Percentiles rank a stretch among this genome's conserved stretches.
Conservation (phyloP, 805 yeast genomes). For the Danielozyma ontarioensis region DNA sequence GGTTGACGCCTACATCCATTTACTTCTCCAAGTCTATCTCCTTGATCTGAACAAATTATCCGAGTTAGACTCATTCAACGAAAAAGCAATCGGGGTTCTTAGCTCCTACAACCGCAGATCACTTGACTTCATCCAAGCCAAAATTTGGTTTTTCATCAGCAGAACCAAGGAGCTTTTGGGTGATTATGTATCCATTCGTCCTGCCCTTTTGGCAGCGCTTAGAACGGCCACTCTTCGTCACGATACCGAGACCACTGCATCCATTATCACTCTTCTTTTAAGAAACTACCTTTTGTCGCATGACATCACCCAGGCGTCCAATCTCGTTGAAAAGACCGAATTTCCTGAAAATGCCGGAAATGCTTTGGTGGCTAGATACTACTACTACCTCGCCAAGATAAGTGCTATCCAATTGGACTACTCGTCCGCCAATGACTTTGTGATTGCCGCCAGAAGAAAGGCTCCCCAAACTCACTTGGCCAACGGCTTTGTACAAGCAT, state of each 20-base stretch:
- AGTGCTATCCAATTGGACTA: slow-evolving; percentile 90
- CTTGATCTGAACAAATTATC: slow-evolving; percentile 55
- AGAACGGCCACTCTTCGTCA: slow-evolving; percentile 89
- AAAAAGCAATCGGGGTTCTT: slow-evolving; percentile 47
- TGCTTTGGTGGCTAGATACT: slow-evolving; percentile 86
- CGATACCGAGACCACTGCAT: slow-evolving; percentile 87
- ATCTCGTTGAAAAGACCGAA: slow-evolving; percentile 80
- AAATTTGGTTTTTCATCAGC: slow-evolving; percentile 86
- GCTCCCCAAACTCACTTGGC: slow-evolving; percentile 89
- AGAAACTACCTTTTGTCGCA: slow-evolving; percentile 75
- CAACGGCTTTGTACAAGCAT: slow-evolving; percentile 81
- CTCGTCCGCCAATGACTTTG: slow-evolving; percentile 82
- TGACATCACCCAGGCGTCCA: slow-evolving; percentile 82
- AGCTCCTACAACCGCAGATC: slow-evolving; percentile 72
- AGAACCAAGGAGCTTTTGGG: slow-evolving; percentile 65
- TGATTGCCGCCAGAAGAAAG: slow-evolving; percentile 92
- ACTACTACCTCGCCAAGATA: slow-evolving; percentile 86
- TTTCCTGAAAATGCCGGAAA: slow-evolving; percentile 84
- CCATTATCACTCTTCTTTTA: slow-evolving; percentile 76
- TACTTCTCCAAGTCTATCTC: slow-evolving; percentile 71
- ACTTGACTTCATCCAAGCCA: slow-evolving; percentile 80
- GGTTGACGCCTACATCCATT: slow-evolving; percentile 70
- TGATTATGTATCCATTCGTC: slow-evolving; percentile 55
- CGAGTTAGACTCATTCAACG: slow-evolving; percentile 50
- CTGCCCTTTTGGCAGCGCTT: slow-evolving; percentile 65